Conservation (phyloP, 805 yeast species). For the Saccharomycopsis capsularis region DNA sequence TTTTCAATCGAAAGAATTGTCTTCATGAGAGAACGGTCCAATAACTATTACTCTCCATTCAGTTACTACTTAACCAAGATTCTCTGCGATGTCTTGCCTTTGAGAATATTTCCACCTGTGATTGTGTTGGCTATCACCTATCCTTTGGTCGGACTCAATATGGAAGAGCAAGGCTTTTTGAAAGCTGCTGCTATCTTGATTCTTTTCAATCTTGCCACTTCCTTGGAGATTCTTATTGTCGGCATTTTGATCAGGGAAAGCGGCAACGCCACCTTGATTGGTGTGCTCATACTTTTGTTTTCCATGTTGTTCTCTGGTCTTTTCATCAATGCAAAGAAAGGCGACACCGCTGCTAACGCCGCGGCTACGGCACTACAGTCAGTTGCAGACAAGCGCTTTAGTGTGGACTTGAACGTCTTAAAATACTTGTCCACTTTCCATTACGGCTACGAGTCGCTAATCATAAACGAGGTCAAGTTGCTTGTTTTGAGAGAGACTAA, state of each 20-base stretch:
- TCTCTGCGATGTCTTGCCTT: conserved; percentile 85
- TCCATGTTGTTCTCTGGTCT: conserved; percentile 90
- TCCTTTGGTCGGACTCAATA: conserved; percentile 83
- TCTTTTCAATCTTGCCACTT: conserved; percentile 78
- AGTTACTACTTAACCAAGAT: conserved; percentile 83
- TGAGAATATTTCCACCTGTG: conserved; percentile 88
- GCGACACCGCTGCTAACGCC: conserved; percentile 28
- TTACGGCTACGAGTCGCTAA: conserved; percentile 88
- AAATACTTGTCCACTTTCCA: conserved; percentile 88
- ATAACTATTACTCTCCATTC: conserved; percentile 84
- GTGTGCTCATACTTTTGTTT: conserved; percentile 75
- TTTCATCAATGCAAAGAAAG: conserved; percentile 70
- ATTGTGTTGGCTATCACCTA: conserved; percentile 73
- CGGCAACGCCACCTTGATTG: conserved; percentile 85
- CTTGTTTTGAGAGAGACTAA: conserved; percentile 79
- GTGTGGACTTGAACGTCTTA: conserved; percentile 55
- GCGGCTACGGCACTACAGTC: conserved; percentile 20
- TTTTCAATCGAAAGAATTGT: conserved; percentile 85
- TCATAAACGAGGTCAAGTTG: conserved; percentile 88
- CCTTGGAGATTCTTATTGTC: conserved; percentile 76
- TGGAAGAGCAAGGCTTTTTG: conserved; percentile 67
- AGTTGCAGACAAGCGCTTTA: conserved; percentile 29
- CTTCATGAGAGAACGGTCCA: conserved; percentile 88
- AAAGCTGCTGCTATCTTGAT: conserved; percentile 64
- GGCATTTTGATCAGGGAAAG: conserved; percentile 86